Conservation (phyloP, 2,329 filamentous ascomycete genomes). For the Claviceps digitariae region DNA sequence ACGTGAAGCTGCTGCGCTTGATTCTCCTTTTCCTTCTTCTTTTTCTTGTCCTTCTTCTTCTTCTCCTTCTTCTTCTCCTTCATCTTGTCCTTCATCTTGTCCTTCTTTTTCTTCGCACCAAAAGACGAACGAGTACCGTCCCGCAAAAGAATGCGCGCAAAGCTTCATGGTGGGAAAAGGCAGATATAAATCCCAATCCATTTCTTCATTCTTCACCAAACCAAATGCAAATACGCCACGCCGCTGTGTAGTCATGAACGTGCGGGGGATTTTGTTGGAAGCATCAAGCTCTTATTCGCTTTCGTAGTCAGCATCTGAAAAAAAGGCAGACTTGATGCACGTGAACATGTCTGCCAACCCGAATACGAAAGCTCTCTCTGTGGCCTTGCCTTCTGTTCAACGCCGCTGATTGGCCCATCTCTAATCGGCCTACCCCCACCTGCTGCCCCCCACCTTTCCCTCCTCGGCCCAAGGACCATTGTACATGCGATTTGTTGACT, state of each 20-base stretch:
- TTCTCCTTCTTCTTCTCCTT: no score
- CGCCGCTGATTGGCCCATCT: constrained; percentile 2
- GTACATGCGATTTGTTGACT: not conserved
- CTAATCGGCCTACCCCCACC: not conserved
- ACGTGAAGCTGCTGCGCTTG: no score
- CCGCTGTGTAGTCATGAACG: not conserved
- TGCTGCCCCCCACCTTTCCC: not conserved
- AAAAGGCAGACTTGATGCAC: not conserved
- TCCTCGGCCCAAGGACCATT: not conserved
- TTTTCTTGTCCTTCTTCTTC: no score
- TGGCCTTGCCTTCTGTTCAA: not conserved
- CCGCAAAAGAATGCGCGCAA: no score
- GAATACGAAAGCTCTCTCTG: constrained; percentile 4
- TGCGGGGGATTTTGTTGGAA: not conserved
- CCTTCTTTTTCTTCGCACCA: no score
- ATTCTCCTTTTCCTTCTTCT: no score
- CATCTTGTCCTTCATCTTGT: no score
- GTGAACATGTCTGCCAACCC: not conserved
- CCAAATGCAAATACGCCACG: no score
- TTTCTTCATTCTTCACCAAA: no score
- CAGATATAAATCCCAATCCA: no score
- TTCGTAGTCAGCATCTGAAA: not conserved
- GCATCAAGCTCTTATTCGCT: not conserved
- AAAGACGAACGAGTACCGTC: no score
- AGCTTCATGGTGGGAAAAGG: no score